Base-by-base conservation (phyloP, 495 filamentous ascomycete species). In the Chaetomium tenue region DNA sequence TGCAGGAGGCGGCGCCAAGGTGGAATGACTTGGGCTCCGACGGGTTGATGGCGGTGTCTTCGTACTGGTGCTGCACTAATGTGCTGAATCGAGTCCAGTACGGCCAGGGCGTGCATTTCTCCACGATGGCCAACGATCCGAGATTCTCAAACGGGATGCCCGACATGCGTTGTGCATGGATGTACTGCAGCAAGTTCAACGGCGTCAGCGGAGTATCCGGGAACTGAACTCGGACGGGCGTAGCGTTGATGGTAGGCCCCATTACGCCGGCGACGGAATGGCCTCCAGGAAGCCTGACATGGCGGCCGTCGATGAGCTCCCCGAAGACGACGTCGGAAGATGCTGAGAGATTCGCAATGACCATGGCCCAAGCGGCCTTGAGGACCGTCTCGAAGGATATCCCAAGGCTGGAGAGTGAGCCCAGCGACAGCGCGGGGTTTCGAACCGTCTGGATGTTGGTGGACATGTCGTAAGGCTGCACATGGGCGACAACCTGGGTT, bases 71-170 rank as follows among this genome's bases (percentile, higher is more conserved):
- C 51, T 77, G 77, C 4, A 82, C 73, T 13, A 80, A 63, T 0
- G 74, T 76, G 67, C 78, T 79, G 66, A 82, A 79, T 1, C 78
- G 78, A 6, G 77, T 77, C 79, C 79, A 82, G 26, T 80, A 78
- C 4, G 79, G 78, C 79, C 79, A 82, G 0, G 75, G 60, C 15
- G 79, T 82, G 61, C 77, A 80, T 42, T 78, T 79, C 61, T 78
- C 77, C 4, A 82, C 70, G 51, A 82, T 77, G 22, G 72, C 70
- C 13, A 76, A 68, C n/a, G 71, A 71, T 16, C 79, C 77, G 18
- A 81, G 68, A 50, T 75, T 79, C 66, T 80, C 79, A 62, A 75
- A 75, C 3, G 76, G 78, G 5, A 77, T 73, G 28, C 77, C 72
- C 2, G 75, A 63, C 4, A 76, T 70, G 39, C 75, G 74, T 54